Conservation (phyloP, 495 filamentous ascomycete species). For the Tuber brumale region DNA sequence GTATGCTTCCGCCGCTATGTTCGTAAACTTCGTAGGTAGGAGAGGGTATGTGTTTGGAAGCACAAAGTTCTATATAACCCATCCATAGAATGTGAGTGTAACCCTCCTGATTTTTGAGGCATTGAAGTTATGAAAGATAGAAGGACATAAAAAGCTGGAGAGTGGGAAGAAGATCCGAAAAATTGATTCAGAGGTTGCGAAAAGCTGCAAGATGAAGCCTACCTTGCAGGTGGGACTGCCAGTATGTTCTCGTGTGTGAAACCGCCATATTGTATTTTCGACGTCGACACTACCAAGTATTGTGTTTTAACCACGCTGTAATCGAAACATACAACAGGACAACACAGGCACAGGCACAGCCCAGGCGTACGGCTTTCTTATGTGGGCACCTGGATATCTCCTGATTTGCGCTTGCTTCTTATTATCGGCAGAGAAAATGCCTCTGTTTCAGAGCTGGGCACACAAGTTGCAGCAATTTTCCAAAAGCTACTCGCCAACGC, state of each 20-base stretch:
- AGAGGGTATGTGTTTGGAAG: slow-evolving; percentile 31
- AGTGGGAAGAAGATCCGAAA: slow-evolving; percentile 23
- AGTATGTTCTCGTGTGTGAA: slow-evolving; percentile 41
- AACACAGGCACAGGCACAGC: slow-evolving; percentile 26
- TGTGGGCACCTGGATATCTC: slow-evolving; percentile 30
- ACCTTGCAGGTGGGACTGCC: slow-evolving; percentile 42
- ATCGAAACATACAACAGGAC: slow-evolving; percentile 13
- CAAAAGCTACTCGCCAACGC: slow-evolving; percentile 23
- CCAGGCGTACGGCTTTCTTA: slow-evolving; percentile 34
- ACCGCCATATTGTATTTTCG: slow-evolving; percentile 35
- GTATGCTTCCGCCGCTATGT: slow-evolving; percentile 40
- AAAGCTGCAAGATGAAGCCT: slow-evolving; percentile 35
- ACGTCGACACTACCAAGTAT: slow-evolving; percentile 34
- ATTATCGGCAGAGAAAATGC: slow-evolving; percentile 34
- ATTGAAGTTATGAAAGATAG: slow-evolving; percentile 15
- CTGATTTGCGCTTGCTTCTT: slow-evolving; percentile 29
- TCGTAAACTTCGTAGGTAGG: slow-evolving; percentile 41
- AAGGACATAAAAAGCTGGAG: slow-evolving; percentile 15
- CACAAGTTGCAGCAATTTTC: slow-evolving; percentile 18
- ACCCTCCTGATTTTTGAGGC: slow-evolving; percentile 15
- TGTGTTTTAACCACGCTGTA: slow-evolving; percentile 33
- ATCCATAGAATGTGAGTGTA: slow-evolving; percentile 27
- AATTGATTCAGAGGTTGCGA: slow-evolving; percentile 15
- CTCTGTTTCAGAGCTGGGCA: slow-evolving; percentile 27
- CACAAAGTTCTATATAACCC: slow-evolving; percentile 32